phyloP scores from a whole-genome alignment of 1,284 basidiomycete genomes.

The Anthracocystis setariae region DNA sequence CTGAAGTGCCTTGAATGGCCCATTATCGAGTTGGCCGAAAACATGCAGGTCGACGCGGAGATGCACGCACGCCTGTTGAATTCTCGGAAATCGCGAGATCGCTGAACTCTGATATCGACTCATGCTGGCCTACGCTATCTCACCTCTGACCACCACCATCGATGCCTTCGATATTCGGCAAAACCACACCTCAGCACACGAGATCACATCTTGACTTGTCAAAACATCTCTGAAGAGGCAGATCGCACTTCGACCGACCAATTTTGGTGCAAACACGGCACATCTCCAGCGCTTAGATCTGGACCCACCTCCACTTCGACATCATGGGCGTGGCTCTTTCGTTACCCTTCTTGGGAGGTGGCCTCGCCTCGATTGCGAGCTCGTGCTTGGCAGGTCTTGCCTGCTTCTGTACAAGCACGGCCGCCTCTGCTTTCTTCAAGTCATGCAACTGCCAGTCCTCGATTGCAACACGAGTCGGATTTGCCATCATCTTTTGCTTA shows the following conservation, averaged over 20 bases:
- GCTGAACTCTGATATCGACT: too few species aligned
- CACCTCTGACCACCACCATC: too few species aligned
- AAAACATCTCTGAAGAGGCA: too few species aligned
- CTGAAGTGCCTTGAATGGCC: too few species aligned
- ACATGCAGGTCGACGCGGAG: too few species aligned
- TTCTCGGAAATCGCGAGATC: not conserved
- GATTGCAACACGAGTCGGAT: slow-evolving; percentile 96
- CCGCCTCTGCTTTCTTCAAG: slow-evolving; percentile 96
- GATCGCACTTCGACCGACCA: too few species aligned
- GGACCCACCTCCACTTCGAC: slow-evolving; percentile 3
- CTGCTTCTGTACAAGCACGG: slow-evolving; percentile 77
- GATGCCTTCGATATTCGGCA: too few species aligned
- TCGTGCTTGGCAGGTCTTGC: slow-evolving; percentile 67
- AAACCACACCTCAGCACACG: too few species aligned
- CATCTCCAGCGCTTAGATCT: not conserved
- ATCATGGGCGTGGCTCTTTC: slow-evolving; percentile 86
- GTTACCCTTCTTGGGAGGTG: slow-evolving; percentile 84
- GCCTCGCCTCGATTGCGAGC: slow-evolving; percentile 73
- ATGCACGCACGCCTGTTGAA: not conserved
- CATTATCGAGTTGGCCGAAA: too few species aligned
- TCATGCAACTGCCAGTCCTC: slow-evolving; percentile 99
- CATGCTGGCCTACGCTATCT: too few species aligned
- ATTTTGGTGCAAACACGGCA: too few species aligned
- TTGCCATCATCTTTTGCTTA: slow-evolving; percentile 92
- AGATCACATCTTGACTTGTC: too few species aligned